Evolutionary conservation across 352 stramenopile species (phyloP).

Genomic region (Pythium rishiriense): DNA sequence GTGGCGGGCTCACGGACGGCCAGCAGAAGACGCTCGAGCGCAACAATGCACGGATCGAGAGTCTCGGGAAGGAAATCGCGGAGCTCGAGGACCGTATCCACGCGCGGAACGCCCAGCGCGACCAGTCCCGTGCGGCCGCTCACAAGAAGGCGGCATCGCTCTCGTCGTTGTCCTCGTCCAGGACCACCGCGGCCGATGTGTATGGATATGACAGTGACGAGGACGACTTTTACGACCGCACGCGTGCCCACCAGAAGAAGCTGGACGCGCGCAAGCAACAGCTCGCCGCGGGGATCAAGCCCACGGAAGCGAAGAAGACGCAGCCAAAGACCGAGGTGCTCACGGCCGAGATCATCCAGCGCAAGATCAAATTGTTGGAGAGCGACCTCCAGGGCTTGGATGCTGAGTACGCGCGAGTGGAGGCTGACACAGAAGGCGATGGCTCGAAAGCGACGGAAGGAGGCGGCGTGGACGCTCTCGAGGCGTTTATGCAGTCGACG

Average conservation of each 20-base stretch:
- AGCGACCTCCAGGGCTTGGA: conserved; percentile 35
- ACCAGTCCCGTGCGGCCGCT: conserved; percentile 27
- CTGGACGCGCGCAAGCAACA: conserved; percentile 29
- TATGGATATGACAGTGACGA: conserved; percentile 71
- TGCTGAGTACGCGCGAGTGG: conserved; percentile 21
- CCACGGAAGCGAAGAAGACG: not conserved
- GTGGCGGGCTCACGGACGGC: conserved; percentile 52
- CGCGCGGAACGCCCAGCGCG: conserved; percentile 49
- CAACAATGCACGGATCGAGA: conserved; percentile 64
- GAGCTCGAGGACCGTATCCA: conserved; percentile 56
- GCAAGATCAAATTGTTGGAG: conserved; percentile 44
- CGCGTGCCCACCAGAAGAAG: conserved; percentile 56
- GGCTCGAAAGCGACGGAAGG: conserved; percentile 26
- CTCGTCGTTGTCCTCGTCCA: too few species aligned
- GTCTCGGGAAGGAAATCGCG: conserved; percentile 66
- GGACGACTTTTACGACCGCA: conserved; percentile 82
- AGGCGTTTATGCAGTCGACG: conserved; percentile 67
- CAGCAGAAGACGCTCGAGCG: conserved; percentile 59
- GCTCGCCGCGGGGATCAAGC: not conserved
- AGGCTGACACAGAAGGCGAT: conserved; percentile 18
- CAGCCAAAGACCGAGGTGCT: conserved; percentile 31
- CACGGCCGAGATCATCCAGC: conserved; percentile 56
- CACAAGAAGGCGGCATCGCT: not conserved
- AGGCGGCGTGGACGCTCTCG: conserved; percentile 49
- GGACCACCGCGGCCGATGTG: not conserved